These are phyloP conservation scores for Xylaria acuta DNA, from an alignment of 495 filamentous ascomycete species.

Conservation along the genomic window DNA sequence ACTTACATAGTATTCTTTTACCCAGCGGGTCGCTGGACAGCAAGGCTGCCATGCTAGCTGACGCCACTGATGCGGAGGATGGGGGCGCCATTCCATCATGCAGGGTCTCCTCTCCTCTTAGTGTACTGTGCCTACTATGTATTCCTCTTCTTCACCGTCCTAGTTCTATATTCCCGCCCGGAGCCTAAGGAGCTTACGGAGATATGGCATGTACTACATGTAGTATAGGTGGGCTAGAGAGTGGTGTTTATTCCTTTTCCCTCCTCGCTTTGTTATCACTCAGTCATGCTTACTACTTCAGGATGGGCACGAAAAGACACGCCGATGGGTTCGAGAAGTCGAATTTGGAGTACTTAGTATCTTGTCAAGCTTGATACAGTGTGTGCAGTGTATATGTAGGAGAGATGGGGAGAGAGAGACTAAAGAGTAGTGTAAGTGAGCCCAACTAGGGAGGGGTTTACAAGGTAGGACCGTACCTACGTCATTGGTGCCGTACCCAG, in stretches of 20 bases:
- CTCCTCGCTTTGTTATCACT: background rate
- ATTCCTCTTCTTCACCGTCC: background rate
- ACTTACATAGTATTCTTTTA: no score
- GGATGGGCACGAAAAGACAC: background rate
- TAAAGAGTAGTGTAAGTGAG: background rate
- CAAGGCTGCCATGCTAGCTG: slow-evolving; percentile 37
- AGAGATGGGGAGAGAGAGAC: slow-evolving; percentile 3
- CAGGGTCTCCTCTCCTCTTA: slow-evolving; percentile 43
- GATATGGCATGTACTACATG: background rate
- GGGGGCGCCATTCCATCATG: slow-evolving; percentile 45
- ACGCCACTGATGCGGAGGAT: slow-evolving; percentile 53
- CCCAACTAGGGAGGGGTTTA: slow-evolving; percentile 23
- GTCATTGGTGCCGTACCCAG: slow-evolving; percentile 30
- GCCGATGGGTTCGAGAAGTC: background rate
- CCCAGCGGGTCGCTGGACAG: slow-evolving; percentile 22
- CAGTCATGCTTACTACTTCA: background rate
- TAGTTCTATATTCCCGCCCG: background rate
- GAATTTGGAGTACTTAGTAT: background rate
- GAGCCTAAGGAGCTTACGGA: background rate
- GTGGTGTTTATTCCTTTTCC: background rate
- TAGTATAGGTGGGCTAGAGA: background rate
- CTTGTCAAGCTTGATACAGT: background rate
- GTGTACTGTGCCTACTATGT: background rate
- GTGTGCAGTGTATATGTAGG: background rate
- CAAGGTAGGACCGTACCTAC: slow-evolving; percentile 27